phyloP scores from a whole-genome alignment of 805 yeast species.

The Kurtzmaniella cleridarum region DNA sequence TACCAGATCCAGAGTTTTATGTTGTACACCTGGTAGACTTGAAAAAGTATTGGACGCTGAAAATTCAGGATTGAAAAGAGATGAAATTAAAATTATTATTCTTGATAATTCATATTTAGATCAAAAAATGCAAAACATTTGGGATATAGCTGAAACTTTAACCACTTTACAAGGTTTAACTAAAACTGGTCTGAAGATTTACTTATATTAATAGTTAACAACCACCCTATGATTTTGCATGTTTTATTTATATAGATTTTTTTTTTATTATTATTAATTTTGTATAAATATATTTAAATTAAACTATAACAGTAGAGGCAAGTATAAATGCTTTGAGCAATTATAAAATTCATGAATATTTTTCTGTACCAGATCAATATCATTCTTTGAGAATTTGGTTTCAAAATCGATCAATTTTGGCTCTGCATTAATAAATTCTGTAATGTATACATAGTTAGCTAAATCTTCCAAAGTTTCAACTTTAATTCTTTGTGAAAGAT shows the following conservation, averaged over 20 bases:
- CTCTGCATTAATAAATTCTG: slow-evolving; percentile 5
- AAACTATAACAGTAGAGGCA: slow-evolving; percentile 16
- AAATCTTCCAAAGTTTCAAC: slow-evolving; percentile 6
- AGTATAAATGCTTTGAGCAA: slow-evolving; percentile 19
- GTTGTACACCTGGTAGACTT: slow-evolving; percentile 62
- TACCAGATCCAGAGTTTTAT: slow-evolving; percentile 46
- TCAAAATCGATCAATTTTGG: not conserved
- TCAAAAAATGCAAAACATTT: slow-evolving; percentile 51
- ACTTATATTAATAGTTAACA: slow-evolving; percentile 50
- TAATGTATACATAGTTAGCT: slow-evolving; percentile 19
- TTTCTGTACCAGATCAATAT: slow-evolving; percentile 14
- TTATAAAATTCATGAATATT: slow-evolving; percentile 24
- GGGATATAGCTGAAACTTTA: slow-evolving; percentile 51
- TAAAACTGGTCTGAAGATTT: slow-evolving; percentile 42
- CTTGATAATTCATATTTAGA: slow-evolving; percentile 61
- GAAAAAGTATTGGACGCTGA: slow-evolving; percentile 41
- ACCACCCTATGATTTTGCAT: not conserved
- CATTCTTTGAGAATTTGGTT: not conserved
- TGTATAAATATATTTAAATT: not conserved
- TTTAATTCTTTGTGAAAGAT: slow-evolving; percentile 1
- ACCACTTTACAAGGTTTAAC: slow-evolving; percentile 37
- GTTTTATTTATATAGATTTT: not conserved
- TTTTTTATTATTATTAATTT: not conserved
- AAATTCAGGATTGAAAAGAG: slow-evolving; percentile 32
- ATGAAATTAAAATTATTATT: slow-evolving; percentile 48